phyloP scores from a whole-genome alignment of 148 eudicot species.

The Nepenthes mirabilis region DNA sequence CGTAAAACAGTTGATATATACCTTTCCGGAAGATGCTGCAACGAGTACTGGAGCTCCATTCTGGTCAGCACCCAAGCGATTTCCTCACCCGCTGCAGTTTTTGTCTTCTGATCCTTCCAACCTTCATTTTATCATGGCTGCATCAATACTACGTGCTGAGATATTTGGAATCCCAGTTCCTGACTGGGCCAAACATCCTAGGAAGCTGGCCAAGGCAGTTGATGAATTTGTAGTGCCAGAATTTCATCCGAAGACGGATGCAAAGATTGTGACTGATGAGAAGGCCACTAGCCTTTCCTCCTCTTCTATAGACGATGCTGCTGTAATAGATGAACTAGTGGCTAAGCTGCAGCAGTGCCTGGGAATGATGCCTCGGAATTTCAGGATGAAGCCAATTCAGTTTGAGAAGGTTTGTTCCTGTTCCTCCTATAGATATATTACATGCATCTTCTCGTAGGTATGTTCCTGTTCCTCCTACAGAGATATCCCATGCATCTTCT shows the following conservation, averaged over 20 bases:
- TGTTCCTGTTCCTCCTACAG: background rate
- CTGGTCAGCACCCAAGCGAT: constrained; percentile 96
- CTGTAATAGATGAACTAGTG: constrained; percentile 54
- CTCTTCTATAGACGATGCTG: constrained; percentile 68
- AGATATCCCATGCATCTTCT: background rate
- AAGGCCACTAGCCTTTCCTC: constrained; percentile 61
- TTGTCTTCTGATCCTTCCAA: constrained; percentile 58
- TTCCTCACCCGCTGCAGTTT: constrained; percentile 65
- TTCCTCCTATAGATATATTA: background rate
- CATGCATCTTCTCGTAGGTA: constrained; percentile 26
- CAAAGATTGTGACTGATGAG: constrained; percentile 75
- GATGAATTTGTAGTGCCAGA: constrained; percentile 61
- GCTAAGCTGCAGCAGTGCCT: constrained; percentile 39
- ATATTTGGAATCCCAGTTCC: constrained; percentile 80
- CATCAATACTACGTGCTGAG: constrained; percentile 69
- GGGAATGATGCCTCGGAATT: constrained; percentile 35
- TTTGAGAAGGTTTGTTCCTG: constrained; percentile 68
- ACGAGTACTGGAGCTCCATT: constrained; percentile 89
- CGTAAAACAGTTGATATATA: constrained; percentile 74
- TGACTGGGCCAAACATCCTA: constrained; percentile 64
- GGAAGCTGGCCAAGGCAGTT: constrained; percentile 57
- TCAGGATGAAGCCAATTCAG: constrained; percentile 85
- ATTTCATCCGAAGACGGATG: constrained; percentile 70
- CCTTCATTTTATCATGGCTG: constrained; percentile 61
- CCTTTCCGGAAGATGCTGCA: constrained; percentile 85